Evolutionary conservation across 192 early-diverging fungal genomes (phyloP), one percentile per base, ranked within the genome.

Genomic region (Linnemannia zychae): DNA sequence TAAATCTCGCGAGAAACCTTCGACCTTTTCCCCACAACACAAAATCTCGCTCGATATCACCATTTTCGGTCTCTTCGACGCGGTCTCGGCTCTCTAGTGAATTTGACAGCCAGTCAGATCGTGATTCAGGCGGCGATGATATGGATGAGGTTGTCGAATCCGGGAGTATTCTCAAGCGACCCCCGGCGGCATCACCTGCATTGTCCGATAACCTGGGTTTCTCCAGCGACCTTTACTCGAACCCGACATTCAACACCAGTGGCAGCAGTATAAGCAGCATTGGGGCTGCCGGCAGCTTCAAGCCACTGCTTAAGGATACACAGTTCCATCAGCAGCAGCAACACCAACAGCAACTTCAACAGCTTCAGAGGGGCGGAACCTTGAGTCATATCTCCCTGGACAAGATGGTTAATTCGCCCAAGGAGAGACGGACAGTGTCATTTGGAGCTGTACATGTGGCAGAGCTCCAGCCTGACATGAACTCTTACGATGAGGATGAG

Each of bases 361-460:
- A 53, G 13, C 40, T 69, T 22, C 66, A 66, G 1, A 78, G 72
- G 40, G 36, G 38, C 34, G 74, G 74, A 49, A 24, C 24, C 33
- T 38, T 65, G 16, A 31, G 67, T 34, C 63, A 67, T 65, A 60
- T 78, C 16, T 70, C 74, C 12, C 22, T 75, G 17, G 77, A 85
- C 20, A 85, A 85, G 70, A 70, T 78, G 34, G 37, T 71, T 5
- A 78, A 76, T 34, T 79, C 77, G 2, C 83, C 83, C 34, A 85
- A 85, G 60, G 83, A 85, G 49, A 75, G 74, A 49, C 60, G 83
- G 31, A 85, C 83, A 20, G 83, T 85, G 17, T 85, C 83, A 3
- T 85, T 85, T 73, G 83, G 83, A 17, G 83, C 83, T 40, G 83
- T 85, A 24, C 83, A 85, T 28, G 83, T 85, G 0, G 83, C 83